Evolutionary conservation across 2,329 filamentous ascomycete genomes (phyloP).

Genomic region (Chaetomium sp.): DNA sequence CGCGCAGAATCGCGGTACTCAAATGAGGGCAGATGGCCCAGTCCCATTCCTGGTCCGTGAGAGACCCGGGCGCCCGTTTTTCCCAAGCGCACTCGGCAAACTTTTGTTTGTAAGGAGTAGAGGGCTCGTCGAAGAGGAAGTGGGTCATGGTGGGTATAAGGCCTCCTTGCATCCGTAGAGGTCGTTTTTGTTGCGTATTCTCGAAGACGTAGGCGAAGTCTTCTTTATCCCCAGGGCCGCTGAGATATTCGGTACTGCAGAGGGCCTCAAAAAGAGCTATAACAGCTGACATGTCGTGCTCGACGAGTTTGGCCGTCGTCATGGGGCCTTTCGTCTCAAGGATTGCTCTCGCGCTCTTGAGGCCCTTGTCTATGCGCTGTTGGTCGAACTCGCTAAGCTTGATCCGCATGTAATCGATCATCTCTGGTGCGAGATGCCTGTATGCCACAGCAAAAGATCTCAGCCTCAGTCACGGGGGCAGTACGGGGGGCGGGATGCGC

Average conservation of each 20-base stretch:
- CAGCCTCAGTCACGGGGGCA: background rate
- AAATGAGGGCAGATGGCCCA: constrained; percentile 81
- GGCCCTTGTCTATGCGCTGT: constrained; percentile 40
- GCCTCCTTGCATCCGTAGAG: constrained; percentile 73
- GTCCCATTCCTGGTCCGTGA: constrained; percentile 77
- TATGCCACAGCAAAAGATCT: background rate
- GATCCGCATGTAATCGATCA: constrained; percentile 44
- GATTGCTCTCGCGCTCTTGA: constrained; percentile 55
- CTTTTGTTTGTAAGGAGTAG: constrained; percentile 60
- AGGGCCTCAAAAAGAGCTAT: constrained; percentile 86
- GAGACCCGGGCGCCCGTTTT: constrained; percentile 60
- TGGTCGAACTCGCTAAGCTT: constrained; percentile 46
- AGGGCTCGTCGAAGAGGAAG: constrained; percentile 78
- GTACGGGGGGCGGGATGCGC: constrained; percentile 47
- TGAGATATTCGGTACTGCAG: constrained; percentile 79
- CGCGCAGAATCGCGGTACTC: constrained; percentile 63
- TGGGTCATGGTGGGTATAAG: constrained; percentile 78
- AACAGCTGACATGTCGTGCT: constrained; percentile 60
- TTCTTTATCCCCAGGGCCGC: constrained; percentile 51
- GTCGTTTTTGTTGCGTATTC: constrained; percentile 75
- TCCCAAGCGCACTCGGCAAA: constrained; percentile 73
- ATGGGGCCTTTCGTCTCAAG: constrained; percentile 51
- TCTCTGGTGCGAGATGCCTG: constrained; percentile 47
- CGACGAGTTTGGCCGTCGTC: constrained; percentile 50
- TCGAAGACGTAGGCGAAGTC: constrained; percentile 83